Base-by-base conservation (phyloP, 1,139 yeast species). In the Kluyveromyces sp. region DNA sequence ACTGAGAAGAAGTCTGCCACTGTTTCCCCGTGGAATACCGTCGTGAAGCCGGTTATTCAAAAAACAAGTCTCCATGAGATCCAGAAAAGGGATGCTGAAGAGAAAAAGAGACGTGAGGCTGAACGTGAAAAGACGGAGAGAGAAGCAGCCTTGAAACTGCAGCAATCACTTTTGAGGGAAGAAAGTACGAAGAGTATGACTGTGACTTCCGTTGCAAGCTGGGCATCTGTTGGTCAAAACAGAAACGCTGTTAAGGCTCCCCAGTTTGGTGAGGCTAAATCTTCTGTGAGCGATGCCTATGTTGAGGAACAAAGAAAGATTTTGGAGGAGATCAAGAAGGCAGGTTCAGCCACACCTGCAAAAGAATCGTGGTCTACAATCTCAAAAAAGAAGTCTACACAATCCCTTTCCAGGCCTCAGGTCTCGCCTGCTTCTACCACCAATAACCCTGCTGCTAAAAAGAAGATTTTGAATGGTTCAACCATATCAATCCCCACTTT, bases 361-460 rank as follows among this genome's bases (percentile, higher is more conserved):
- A 32, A 28, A 29, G 46, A 48, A 30, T 56, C 54, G 17, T 60
- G 65, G 63, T 60, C 61, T 11, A 58, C 60, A 6, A 58, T 60
- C 3, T 40, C 58, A 4, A 53, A 53, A 18, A 43, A 41, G 26
- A 47, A 41, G 29, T 34, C 51, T 3, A 13, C n/a, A 4, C 3
- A 4, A 12, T 8, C 9, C 12, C 15, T 17, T 26, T 13, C 26
- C n/a, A 19, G 19, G 15, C 18, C 20, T 17, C 26, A 18, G 3
- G 16, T 17, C 26, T n/a, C n/a, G n/a, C n/a, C n/a, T n/a, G n/a
- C n/a, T n/a, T n/a, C n/a, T n/a, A n/a, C n/a, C n/a, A n/a, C 40
- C 18, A 22, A 25, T 4, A 29, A 47, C n/a, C 16, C 46, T 3
- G 56, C 61, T 1, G 12, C 33, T 13, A 36, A 28, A 19, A 32